Percentiles rank a stretch among this genome's conserved stretches.
Conservation (phyloP, 2,329 filamentous ascomycete genomes). For the Bertia moriformis region DNA sequence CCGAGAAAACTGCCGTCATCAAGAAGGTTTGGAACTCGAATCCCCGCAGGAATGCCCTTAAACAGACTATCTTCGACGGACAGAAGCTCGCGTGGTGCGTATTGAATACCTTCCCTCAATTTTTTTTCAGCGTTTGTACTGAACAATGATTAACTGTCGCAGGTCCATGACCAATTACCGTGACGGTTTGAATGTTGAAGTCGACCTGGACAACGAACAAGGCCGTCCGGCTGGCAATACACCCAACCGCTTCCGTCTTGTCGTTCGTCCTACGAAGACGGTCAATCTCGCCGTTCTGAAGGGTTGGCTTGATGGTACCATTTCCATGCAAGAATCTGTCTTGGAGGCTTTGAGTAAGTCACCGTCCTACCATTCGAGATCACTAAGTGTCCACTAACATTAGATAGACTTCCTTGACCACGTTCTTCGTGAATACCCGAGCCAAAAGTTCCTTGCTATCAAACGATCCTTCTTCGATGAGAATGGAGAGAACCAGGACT, state of each 20-base stretch:
- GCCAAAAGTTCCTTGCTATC: slow-evolving; percentile 50
- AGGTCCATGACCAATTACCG: slow-evolving; percentile 25
- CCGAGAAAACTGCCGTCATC: slow-evolving; percentile 48
- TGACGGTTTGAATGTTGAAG: slow-evolving; percentile 34
- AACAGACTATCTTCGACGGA: slow-evolving; percentile 57
- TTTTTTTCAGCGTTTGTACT: slow-evolving; percentile 3
- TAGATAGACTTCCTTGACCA: slow-evolving; percentile 74
- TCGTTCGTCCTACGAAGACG: slow-evolving; percentile 47
- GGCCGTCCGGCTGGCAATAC: slow-evolving; percentile 20
- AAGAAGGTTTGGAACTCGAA: slow-evolving; percentile 64
- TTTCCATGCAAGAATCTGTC: slow-evolving; percentile 48
- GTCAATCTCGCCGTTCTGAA: slow-evolving; percentile 55
- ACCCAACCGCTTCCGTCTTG: slow-evolving; percentile 40
- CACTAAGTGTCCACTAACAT: no score
- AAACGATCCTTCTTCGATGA: slow-evolving; percentile 70
- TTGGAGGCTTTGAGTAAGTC: slow-evolving; percentile 62
- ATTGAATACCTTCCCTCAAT: neutral
- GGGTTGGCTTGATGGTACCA: slow-evolving; percentile 47
- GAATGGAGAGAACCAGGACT: slow-evolving; percentile 26
- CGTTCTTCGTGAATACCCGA: slow-evolving; percentile 66
- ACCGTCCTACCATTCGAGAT: no score
- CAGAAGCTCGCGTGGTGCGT: slow-evolving; percentile 72
- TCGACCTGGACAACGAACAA: slow-evolving; percentile 62
- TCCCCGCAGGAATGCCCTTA: slow-evolving; percentile 37
- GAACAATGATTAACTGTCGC: slow-evolving; percentile 4